Evolutionary conservation across 1,284 basidiomycete species (phyloP).

Genomic region (Cutaneotrichosporon arboriforme): DNA sequence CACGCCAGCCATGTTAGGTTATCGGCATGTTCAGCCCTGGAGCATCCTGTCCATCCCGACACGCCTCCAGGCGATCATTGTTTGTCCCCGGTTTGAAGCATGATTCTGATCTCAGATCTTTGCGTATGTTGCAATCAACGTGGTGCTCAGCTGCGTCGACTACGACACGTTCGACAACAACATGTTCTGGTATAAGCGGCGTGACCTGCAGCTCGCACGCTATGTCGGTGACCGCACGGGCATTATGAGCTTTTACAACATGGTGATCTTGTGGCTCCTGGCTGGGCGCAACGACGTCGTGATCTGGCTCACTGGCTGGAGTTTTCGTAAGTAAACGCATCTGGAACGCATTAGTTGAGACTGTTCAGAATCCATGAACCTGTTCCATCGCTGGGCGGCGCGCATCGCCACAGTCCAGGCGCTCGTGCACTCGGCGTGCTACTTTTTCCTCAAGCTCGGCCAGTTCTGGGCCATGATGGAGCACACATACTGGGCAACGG

Average conservation of each 20-base stretch:
- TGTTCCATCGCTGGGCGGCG: constrained; percentile 36
- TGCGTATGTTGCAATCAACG: constrained; percentile 23
- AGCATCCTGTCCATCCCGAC: constrained; percentile 26
- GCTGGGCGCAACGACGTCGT: constrained; percentile 33
- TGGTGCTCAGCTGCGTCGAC: constrained; percentile 46
- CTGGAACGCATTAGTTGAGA: not conserved
- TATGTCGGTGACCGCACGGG: constrained; percentile 29
- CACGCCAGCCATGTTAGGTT: constrained; percentile 24
- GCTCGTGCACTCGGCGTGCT: constrained; percentile 21
- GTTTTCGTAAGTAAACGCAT: constrained; percentile 19
- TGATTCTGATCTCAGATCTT: constrained; percentile 25
- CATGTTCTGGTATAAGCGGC: constrained; percentile 13
- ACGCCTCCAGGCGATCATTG: constrained; percentile 24
- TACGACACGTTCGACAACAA: constrained; percentile 53
- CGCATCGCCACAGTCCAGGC: constrained; percentile 22
- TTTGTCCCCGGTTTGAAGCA: constrained; percentile 2
- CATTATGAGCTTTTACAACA: constrained; percentile 32
- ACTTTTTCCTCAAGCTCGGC: constrained; percentile 1
- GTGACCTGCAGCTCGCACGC: constrained; percentile 16
- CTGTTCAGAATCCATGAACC: constrained; percentile 16
- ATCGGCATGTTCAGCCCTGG: constrained; percentile 22
- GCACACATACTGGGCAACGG: constrained; percentile 1
- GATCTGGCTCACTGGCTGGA: constrained; percentile 36
- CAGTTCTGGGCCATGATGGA: not conserved
- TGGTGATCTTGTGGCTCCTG: constrained; percentile 25